Percentiles rank a stretch among this genome's conserved stretches.
These are phyloP conservation scores for Leucocoprinus birnbaumii DNA, from an alignment of 768 basidiomycete genomes.

Conservation along the genomic window DNA sequence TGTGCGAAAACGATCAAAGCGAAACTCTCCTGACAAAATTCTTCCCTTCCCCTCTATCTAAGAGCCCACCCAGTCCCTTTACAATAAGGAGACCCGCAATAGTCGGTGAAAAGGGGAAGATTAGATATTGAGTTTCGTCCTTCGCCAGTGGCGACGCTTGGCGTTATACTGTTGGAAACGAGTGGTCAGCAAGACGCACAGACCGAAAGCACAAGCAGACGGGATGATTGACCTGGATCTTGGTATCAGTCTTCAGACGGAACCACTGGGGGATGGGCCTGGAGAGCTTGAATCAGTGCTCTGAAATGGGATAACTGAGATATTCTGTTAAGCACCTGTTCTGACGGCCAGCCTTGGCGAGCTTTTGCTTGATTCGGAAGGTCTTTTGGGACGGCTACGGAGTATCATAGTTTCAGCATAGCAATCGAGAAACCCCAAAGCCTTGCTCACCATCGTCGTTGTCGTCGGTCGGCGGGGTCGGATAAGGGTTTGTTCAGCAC, in stretches of 20 bases:
- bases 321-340: conserved; percentile 69
- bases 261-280: conserved; percentile 99
- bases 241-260: conserved; percentile 93
- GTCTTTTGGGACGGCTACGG: conserved; percentile 96
- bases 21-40: not conserved
- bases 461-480: conserved; percentile 30
- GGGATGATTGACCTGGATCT: conserved; percentile 71
- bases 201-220: not conserved
- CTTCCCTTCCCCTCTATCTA: not conserved
- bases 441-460: conserved; percentile 46
- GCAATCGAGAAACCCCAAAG: not conserved
- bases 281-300: conserved; percentile 8
- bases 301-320: not conserved
- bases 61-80: not conserved
- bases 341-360: conserved; percentile 94
- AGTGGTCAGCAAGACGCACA: conserved; percentile 2
- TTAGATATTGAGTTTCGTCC: conserved; percentile 98
- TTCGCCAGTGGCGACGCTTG: conserved; percentile 98
- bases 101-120: not conserved
- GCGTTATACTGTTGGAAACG: conserved; percentile 68
- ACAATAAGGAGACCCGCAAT: not conserved
- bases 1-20: conserved; percentile 10
- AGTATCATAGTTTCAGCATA: conserved; percentile 11
- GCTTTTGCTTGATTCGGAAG: conserved; percentile 94
- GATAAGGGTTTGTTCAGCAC: conserved; percentile 20